Evolutionary conservation across 352 stramenopile species (phyloP).

Genomic region (Detonula confervacea): DNA sequence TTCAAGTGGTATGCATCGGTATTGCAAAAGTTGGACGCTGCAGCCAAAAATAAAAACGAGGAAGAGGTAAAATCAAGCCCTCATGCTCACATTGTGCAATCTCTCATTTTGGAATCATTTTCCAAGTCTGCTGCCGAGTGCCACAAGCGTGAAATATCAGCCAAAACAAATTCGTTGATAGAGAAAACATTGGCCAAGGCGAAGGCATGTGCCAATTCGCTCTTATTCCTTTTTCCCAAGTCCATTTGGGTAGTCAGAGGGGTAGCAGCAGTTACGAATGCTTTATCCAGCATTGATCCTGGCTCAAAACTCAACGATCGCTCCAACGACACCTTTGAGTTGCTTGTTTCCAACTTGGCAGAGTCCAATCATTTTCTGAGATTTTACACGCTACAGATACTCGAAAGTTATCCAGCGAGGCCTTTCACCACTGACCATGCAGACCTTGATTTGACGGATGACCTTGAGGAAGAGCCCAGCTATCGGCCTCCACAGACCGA

Average conservation of each 20-base stretch:
- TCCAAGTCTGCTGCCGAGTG: conserved; percentile 56
- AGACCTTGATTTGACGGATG: conserved; percentile 80
- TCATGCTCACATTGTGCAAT: conserved; percentile 36
- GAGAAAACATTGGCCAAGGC: conserved; percentile 39
- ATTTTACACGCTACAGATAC: conserved; percentile 77
- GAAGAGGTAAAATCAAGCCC: conserved; percentile 38
- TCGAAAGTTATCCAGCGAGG: conserved; percentile 70
- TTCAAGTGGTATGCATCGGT: conserved; percentile 56
- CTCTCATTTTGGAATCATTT: conserved; percentile 66
- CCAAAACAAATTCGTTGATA: conserved; percentile 27
- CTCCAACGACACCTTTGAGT: conserved; percentile 68
- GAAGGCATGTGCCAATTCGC: conserved; percentile 42
- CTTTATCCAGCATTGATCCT: conserved; percentile 50
- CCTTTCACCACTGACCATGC: conserved; percentile 79
- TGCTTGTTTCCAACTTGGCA: conserved; percentile 67
- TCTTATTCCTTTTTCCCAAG: conserved; percentile 52
- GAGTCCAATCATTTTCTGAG: conserved; percentile 77
- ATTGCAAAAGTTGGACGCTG: conserved; percentile 41
- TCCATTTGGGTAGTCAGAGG: conserved; percentile 70
- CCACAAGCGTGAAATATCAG: conserved; percentile 40
- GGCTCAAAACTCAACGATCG: conserved; percentile 49
- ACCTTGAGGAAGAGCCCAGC: conserved; percentile 83
- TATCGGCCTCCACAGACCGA: conserved; percentile 22
- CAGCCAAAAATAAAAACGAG: conserved; percentile 18
- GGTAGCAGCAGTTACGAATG: conserved; percentile 54